Evolutionary conservation across 2,329 filamentous ascomycete genomes (phyloP).

Genomic region (Paraphoma chrysanthemicola): DNA sequence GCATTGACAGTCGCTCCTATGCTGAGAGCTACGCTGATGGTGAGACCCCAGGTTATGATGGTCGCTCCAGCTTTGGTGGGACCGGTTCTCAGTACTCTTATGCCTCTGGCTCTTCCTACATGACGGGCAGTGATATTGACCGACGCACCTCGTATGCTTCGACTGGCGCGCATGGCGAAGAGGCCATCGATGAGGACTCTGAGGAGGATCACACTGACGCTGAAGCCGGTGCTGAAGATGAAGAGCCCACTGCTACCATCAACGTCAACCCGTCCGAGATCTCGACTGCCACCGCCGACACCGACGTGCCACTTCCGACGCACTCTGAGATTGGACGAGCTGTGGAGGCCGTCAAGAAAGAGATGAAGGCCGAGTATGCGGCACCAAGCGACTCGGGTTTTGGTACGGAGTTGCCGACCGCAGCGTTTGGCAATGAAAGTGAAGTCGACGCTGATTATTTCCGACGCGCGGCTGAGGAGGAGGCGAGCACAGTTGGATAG

Average conservation of each 20-base stretch:
- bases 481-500: constrained; percentile 44
- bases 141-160: constrained; percentile 55
- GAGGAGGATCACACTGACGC: constrained; percentile 38
- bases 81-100: constrained; percentile 54
- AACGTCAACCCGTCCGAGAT: constrained; percentile 34
- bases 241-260: constrained; percentile 36
- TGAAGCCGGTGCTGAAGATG: constrained; percentile 38
- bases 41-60: constrained; percentile 43
- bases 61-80: constrained; percentile 51
- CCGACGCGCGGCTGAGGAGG: constrained; percentile 44
- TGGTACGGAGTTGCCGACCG: constrained; percentile 47
- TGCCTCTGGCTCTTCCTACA: constrained; percentile 56
- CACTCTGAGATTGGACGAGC: constrained; percentile 41
- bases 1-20: constrained; percentile 43
- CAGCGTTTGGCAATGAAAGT: constrained; percentile 26
- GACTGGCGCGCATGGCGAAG: constrained; percentile 36
- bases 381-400: constrained; percentile 46
- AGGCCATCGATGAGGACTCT: constrained; percentile 40
- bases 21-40: constrained; percentile 43
- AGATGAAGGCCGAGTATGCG: constrained; percentile 35
- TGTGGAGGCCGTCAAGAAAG: constrained; percentile 37
- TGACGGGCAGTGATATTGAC: constrained; percentile 55
- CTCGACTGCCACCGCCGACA: constrained; percentile 26
- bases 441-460: constrained; percentile 45
- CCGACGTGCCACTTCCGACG: constrained; percentile 33